Percentiles rank a stretch among this genome's conserved stretches.
These are phyloP conservation scores for Aspergillus bombycis DNA, from an alignment of 2,329 filamentous ascomycete genomes.

Conservation along the genomic window DNA sequence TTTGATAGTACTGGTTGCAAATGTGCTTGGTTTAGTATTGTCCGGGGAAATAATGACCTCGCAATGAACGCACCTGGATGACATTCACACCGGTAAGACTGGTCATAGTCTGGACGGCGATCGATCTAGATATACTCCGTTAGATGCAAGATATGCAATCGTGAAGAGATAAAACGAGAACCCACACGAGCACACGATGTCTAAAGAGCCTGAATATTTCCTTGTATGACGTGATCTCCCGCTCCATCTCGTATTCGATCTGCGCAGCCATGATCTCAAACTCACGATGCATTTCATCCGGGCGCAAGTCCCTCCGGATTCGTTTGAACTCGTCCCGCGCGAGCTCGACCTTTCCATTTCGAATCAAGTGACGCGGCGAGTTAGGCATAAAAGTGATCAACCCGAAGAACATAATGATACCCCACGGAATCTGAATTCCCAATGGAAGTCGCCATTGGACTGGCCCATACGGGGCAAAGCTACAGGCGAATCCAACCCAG, in stretches of 20 bases:
- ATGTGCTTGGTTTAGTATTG: neutral
- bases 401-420: constrained; percentile 58
- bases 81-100: constrained; percentile 61
- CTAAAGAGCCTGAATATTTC: constrained; percentile 59
- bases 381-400: constrained; percentile 60
- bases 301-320: constrained; percentile 52
- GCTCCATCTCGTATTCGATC: constrained; percentile 61
- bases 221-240: constrained; percentile 55
- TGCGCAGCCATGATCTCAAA: constrained; percentile 59
- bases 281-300: constrained; percentile 52
- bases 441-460: constrained; percentile 60
- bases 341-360: constrained; percentile 52
- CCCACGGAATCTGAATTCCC: constrained; percentile 60
- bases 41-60: neutral
- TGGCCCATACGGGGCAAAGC: constrained; percentile 56
- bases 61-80: constrained; percentile 46
- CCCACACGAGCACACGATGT: constrained; percentile 54
- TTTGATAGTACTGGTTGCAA: constrained; percentile 35
- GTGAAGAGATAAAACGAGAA: constrained; percentile 5
- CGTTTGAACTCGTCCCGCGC: constrained; percentile 53
- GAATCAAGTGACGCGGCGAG: constrained; percentile 58
- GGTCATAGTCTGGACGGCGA: constrained; percentile 62
- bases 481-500: constrained; percentile 61
- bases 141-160: neutral
- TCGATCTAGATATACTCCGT: constrained; percentile 40